Conservation (phyloP, 2,329 filamentous ascomycete genomes). For the Colletotrichum tropicicola region DNA sequence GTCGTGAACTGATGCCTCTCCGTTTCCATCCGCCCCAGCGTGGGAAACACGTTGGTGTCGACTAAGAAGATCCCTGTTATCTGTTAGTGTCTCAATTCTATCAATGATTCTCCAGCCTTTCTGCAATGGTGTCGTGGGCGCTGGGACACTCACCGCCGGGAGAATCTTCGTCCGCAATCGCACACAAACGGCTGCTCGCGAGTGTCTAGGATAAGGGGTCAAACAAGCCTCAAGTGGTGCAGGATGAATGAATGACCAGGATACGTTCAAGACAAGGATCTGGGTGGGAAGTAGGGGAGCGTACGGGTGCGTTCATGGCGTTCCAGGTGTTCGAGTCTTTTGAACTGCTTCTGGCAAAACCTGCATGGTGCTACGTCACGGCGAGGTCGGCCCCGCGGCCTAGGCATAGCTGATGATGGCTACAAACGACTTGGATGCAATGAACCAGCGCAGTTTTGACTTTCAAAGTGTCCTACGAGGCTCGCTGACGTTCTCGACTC, state of each 20-base stretch:
- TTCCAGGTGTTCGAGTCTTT: slow-evolving; percentile 41
- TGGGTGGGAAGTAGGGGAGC: neutral
- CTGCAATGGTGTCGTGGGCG: too few relatives aligned
- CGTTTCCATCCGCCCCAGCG: neutral
- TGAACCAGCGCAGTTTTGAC: neutral
- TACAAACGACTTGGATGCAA: neutral
- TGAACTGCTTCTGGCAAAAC: slow-evolving; percentile 42
- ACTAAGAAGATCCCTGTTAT: neutral
- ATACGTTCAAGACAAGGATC: neutral
- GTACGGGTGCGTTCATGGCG: slow-evolving; percentile 42
- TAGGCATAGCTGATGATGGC: neutral
- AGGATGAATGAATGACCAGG: too few relatives aligned
- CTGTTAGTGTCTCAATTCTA: too few relatives aligned
- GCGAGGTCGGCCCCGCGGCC: too few relatives aligned
- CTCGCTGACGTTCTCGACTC: too few relatives aligned
- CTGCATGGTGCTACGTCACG: slow-evolving; percentile 35
- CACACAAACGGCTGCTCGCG: slow-evolving; percentile 42
- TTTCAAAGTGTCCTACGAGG: too few relatives aligned
- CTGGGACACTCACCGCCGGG: slow-evolving; percentile 39
- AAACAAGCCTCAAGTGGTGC: neutral
- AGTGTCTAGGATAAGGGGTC: slow-evolving; percentile 36
- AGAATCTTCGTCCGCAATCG: slow-evolving; percentile 39
- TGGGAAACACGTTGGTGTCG: neutral
- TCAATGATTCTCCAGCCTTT: too few relatives aligned
- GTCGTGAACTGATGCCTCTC: neutral